Evolutionary conservation across 1,284 basidiomycete species (phyloP), one percentile per base, ranked within the genome.

Genomic region (Laetiporus sulphureus): DNA sequence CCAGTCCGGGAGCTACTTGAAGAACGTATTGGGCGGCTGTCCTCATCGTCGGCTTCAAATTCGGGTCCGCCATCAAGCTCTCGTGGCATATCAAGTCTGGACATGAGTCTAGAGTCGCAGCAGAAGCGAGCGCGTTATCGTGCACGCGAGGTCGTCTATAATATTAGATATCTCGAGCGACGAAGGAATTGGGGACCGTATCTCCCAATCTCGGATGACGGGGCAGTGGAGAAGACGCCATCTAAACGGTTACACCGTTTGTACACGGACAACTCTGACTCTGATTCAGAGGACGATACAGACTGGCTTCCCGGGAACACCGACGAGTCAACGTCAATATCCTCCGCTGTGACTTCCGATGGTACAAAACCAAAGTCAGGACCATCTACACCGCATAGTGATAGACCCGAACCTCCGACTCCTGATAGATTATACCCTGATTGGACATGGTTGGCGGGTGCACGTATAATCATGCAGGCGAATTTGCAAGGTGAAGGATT

Each of bases 161-260:
- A 72, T 35, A 66, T 74, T 56, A 58, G 60, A 21, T 75, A 73
- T 38, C 60, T 72, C 15, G 54, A 57, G 19, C 58, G 57, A 2
- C 59, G 69, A 29, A 61, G 72, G n/a, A 53, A 61, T n/a, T 75
- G 69, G 68, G 72, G 72, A 0, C 72, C 72, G 1, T 74, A 61
- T 47, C 57, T 69, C 1, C 56, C 57, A 2, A 54, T 62, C 10
- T 44, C 33, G 19, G 29, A 35, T 1, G 30, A 40, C 25, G 22
- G 10, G 4, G 32, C 23, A 15, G 40, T 16, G 22, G 41, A 29
- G 19, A 20, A n/a, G n/a, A n/a, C n/a, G n/a, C n/a, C n/a, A n/a
- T n/a, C n/a, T n/a, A n/a, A n/a, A n/a, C n/a, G n/a, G n/a, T n/a
- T n/a, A n/a, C n/a, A n/a, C n/a, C n/a, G n/a, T n/a, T n/a, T n/a